Conservation (phyloP, 1,284 basidiomycete genomes). For the Leccinum ponderosum region DNA sequence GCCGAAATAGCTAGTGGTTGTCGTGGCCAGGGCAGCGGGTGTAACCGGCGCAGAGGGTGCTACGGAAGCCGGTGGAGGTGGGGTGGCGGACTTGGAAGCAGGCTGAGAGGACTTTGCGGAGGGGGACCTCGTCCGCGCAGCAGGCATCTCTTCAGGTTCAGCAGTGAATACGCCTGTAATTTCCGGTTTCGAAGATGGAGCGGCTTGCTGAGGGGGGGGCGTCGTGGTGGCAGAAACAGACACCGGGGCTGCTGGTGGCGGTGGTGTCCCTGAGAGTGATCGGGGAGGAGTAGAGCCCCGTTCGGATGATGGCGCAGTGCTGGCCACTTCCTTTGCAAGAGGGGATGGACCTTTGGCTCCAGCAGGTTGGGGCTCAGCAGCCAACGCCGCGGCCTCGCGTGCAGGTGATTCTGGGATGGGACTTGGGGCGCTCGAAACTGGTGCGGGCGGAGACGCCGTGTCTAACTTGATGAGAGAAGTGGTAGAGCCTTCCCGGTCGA, state of each 20-base stretch:
- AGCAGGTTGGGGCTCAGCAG: conserved; percentile 25
- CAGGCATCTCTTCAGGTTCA: conserved; percentile 31
- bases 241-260: conserved; percentile 11
- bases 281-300: conserved; percentile 16
- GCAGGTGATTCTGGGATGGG: conserved; percentile 59
- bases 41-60: conserved; percentile 23
- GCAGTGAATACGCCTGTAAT: conserved; percentile 24
- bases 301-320: conserved; percentile 15
- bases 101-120: conserved; percentile 15
- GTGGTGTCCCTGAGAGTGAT: conserved; percentile 22
- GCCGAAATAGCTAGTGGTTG: conserved; percentile 21
- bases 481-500: conserved; percentile 29
- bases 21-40: conserved; percentile 20
- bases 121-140: conserved; percentile 1
- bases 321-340: conserved; percentile 27
- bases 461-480: conserved; percentile 32
- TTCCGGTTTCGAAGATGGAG: conserved; percentile 7
- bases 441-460: conserved; percentile 19
- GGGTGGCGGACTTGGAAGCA: conserved; percentile 19
- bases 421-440: conserved; percentile 37
- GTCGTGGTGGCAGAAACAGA: conserved; percentile 12
- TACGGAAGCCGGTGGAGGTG: conserved; percentile 11
- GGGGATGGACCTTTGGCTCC: conserved; percentile 29
- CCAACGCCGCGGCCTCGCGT: conserved; percentile 45
- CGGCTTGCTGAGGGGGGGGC: conserved; percentile 10